Evolutionary conservation across 108 stramenopile species (phyloP), one percentile per base, ranked within the genome.

Genomic region (Aurantiochytrium sp.): DNA sequence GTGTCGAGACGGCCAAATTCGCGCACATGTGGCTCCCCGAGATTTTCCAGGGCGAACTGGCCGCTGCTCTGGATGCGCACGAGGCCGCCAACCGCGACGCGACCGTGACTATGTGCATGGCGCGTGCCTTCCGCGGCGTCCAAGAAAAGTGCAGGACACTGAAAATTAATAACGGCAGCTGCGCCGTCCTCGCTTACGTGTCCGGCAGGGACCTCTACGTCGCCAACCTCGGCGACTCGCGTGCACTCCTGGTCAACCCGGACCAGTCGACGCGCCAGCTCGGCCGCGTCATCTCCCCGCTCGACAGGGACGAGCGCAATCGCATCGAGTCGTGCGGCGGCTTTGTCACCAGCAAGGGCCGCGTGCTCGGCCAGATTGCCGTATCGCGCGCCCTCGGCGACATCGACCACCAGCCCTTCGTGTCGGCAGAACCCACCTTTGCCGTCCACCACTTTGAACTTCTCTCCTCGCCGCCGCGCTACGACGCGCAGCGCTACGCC

Each of bases 151-250:
- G 73, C 45, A 41, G 42, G 39, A 6, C 50, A 0, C 30, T 81
- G 39, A 41, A 81, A 37, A 48, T 81, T 48, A 41, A 39, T 6
- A 41, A 81, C 39, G 73, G 73, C 27, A 48, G 42, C 45, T 81
- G 73, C 30, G 73, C 73, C 42, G 27, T 81, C 30, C 6, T 81
- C n/a, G n/a, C 42, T 6, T 81, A 81, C 73, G 39, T 81, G 8
- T 48, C 42, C 21, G 73, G 45, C 19, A 41, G 45, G 1, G 54
- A 37, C 12, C 85, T 99, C 0, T 55, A 96, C 39, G 92, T 95
- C 48, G 99, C 97, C 17, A 99, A 98, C 87, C 94, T 98, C 19
- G 99, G 99, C 2, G 97, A 98, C 89, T 97, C 96, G 36, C 95
- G 97, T 54, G 97, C 96, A 17, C 91, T 98, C 37, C 89, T 98